These are phyloP conservation scores for Batrachochytrium dendrobatidis DNA, from an alignment of 371 early-diverging fungal species.

Conservation along the genomic window DNA sequence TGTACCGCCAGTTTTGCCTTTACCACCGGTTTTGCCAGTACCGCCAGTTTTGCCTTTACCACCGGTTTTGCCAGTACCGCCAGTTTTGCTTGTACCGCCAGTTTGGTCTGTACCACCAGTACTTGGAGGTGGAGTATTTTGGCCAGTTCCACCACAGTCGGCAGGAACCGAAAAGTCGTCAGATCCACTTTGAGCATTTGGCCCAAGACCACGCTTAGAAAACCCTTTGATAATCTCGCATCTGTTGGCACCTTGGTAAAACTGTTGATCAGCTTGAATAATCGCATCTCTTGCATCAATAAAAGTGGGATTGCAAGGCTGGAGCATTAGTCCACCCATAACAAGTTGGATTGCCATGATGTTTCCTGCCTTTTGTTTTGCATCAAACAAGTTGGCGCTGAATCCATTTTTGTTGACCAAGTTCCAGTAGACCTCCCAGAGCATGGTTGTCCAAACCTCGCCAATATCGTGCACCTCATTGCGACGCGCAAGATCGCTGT, in stretches of 20 bases:
- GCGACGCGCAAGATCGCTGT: constrained; percentile 7
- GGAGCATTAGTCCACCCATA: constrained; percentile 20
- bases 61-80: no score
- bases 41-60: no score
- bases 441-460: constrained; percentile 38
- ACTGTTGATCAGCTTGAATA: constrained; percentile 25
- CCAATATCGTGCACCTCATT: constrained; percentile 33
- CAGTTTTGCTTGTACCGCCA: no score
- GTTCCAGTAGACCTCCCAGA: constrained; percentile 84
- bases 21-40: no score
- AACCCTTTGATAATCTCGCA: constrained; percentile 77
- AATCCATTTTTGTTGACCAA: constrained; percentile 64
- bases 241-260: constrained; percentile 17
- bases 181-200: no score
- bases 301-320: constrained; percentile 35
- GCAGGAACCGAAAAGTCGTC: no score
- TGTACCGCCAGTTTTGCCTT: no score
- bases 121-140: no score
- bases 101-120: no score
- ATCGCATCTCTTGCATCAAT: constrained; percentile 27
- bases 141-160: no score
- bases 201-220: constrained; percentile 92
- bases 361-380: constrained; percentile 12
- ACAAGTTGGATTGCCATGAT: constrained; percentile 20
- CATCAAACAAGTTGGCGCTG: constrained; percentile 9